Evolutionary conservation across 306 rosid species (phyloP).

Genomic region (Amphicarpaea edgeworthii): DNA sequence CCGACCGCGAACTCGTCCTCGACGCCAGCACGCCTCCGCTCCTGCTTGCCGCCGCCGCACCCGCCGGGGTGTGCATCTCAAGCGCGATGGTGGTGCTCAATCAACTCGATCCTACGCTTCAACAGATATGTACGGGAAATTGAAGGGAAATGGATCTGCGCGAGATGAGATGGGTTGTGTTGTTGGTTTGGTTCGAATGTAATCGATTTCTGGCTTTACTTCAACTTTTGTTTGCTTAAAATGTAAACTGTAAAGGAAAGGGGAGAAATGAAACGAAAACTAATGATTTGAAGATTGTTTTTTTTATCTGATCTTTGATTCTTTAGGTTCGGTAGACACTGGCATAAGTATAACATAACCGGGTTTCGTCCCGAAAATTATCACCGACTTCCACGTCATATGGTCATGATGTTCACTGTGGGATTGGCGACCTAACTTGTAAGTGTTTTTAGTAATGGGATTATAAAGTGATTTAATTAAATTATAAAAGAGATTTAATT

Average conservation of each 20-base stretch:
- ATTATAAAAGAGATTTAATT: too few relatives aligned
- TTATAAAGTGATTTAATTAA: too few relatives aligned
- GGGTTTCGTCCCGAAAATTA: too few relatives aligned
- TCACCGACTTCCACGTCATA: too few relatives aligned
- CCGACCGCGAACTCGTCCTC: conserved; percentile 84
- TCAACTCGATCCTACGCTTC: not conserved
- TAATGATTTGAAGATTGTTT: not conserved
- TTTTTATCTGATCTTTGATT: not conserved
- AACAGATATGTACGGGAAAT: not conserved
- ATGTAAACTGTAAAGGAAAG: too few relatives aligned
- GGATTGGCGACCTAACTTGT: too few relatives aligned
- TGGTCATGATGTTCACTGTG: too few relatives aligned
- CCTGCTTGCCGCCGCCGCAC: conserved; percentile 11
- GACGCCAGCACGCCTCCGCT: conserved; percentile 51
- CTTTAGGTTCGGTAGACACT: not conserved
- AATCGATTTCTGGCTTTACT: not conserved
- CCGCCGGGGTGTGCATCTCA: conserved; percentile 25
- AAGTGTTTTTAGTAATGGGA: too few relatives aligned
- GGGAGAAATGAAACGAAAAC: too few relatives aligned
- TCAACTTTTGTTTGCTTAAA: not conserved
- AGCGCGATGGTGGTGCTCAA: not conserved
- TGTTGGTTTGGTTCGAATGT: conserved; percentile 1
- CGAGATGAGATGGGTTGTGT: not conserved
- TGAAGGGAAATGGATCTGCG: conserved; percentile 1
- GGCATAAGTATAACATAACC: too few relatives aligned